These are phyloP conservation scores for Trametes cinnabarina DNA, from an alignment of 768 basidiomycete species.

Conservation along the genomic window DNA sequence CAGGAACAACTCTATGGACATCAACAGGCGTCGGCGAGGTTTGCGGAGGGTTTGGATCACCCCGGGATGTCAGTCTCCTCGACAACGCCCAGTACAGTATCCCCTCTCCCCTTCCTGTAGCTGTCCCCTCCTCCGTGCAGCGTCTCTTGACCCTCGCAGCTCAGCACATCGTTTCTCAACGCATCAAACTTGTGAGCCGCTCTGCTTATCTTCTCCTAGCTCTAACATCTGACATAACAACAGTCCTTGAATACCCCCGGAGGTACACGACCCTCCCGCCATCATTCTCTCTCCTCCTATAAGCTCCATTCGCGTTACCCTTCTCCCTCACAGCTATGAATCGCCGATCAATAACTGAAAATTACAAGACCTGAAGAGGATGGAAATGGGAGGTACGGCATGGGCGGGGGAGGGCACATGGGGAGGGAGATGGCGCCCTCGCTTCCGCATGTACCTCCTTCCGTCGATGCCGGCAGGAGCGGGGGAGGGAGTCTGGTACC, in stretches of 20 bases:
- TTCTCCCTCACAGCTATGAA: background rate
- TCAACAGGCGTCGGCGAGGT: background rate
- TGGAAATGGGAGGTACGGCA: background rate
- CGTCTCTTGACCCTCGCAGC: no score
- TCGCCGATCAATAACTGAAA: no score
- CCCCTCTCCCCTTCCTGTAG: background rate
- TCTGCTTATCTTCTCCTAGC: background rate
- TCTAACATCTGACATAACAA: background rate
- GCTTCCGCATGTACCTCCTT: background rate
- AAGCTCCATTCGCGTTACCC: no score
- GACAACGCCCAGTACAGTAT: background rate
- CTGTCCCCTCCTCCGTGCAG: background rate
- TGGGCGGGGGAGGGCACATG: background rate
- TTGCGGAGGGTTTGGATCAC: conserved; percentile 5
- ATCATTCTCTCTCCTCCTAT: no score
- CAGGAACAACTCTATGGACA: background rate
- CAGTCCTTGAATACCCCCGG: no score
- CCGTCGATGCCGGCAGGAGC: background rate
- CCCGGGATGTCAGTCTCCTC: background rate
- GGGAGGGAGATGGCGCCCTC: conserved; percentile 7
- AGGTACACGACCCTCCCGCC: no score
- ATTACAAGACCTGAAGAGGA: no score
- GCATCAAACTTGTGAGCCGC: no score
- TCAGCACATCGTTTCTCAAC: no score
- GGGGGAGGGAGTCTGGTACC: conserved; percentile 4